Base-by-base conservation (phyloP, 257 asterid genomes). In the Jasminum sambac region DNA sequence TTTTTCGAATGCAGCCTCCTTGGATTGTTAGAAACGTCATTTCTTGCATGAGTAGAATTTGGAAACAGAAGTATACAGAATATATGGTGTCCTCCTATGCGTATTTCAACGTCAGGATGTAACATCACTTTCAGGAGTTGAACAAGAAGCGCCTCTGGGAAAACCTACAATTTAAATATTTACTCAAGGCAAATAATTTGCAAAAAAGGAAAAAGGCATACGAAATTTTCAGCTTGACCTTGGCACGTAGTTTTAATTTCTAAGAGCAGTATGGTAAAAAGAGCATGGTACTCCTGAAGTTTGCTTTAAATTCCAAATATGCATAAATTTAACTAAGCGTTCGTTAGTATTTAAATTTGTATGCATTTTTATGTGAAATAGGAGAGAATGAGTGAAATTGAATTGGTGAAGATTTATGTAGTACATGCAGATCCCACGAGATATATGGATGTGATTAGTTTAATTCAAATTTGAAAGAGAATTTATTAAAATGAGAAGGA, bases 31-130 rank as follows among this genome's bases (percentile, higher is more conserved):
- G 85, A 74, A 68, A 57, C 84, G 55, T 86, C 93, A 19, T 72
- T 88, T 80, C 87, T 89, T 72, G 89, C 78, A 71, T 82, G 86
- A 74, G 87, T 85, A 62, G 82, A 84, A 68, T 82, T 83, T 38
- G 98, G 96, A 75, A 90, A 80, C 71, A 95, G 89, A 82, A 95
- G 96, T 57, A 86, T 79, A 26, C 95, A 85, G 79, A 95, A 89
- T 83, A 95, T 85, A 70, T 95, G 99, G 77, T 95, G 99, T 19
- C 92, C 99, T 76, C 91, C 95, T 24, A 89, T 77, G 21, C 99
- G 96, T 60, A 95, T 82, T 84, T 91, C 97, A 38, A 84, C 94
- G 66, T 95, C 98, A 1, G 97, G 80, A 79, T 91, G 94, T 76
- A 88, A 67, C 96, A 90, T 91, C 80, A 90, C 87, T 84, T 87